Evolutionary conservation across 73 alveolate species (phyloP).

Genomic region (Durusdinium trenchii): DNA sequence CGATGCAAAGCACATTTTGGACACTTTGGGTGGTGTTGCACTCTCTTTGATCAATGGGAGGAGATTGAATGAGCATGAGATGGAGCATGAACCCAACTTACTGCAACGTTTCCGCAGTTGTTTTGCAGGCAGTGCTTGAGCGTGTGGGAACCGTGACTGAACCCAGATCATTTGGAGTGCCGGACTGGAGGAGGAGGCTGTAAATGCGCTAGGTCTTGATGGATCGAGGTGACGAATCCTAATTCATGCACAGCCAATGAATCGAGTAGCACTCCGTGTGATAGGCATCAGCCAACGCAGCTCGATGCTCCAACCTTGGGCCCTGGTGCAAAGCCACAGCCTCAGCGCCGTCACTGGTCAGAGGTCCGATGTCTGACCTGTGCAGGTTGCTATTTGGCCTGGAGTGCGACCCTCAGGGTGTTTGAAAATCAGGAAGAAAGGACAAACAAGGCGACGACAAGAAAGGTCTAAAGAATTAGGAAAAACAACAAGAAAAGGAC

Average conservation of each 20-base stretch:
- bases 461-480: too few relatives aligned
- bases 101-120: too few relatives aligned
- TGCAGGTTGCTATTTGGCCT: conserved; percentile 63
- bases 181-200: conserved; percentile 92
- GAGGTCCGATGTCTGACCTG: not conserved
- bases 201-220: not conserved
- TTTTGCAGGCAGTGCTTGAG: conserved; percentile 52
- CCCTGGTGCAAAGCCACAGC: conserved; percentile 58
- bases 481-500: too few relatives aligned
- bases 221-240: not conserved
- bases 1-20: not conserved
- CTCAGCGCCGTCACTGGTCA: not conserved
- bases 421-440: too few relatives aligned
- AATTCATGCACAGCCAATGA: too few relatives aligned
- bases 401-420: conserved; percentile 7
- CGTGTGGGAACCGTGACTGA: conserved; percentile 93
- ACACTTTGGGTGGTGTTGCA: not conserved
- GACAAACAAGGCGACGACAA: too few relatives aligned
- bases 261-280: too few relatives aligned
- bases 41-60: not conserved
- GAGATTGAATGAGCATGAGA: too few relatives aligned
- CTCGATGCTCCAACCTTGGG: conserved; percentile 84
- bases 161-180: conserved; percentile 24
- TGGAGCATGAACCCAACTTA: too few relatives aligned
- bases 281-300: conserved; percentile 70